phyloP scores from a whole-genome alignment of 2,329 filamentous ascomycete genomes.

The Neonectria coccinea region DNA sequence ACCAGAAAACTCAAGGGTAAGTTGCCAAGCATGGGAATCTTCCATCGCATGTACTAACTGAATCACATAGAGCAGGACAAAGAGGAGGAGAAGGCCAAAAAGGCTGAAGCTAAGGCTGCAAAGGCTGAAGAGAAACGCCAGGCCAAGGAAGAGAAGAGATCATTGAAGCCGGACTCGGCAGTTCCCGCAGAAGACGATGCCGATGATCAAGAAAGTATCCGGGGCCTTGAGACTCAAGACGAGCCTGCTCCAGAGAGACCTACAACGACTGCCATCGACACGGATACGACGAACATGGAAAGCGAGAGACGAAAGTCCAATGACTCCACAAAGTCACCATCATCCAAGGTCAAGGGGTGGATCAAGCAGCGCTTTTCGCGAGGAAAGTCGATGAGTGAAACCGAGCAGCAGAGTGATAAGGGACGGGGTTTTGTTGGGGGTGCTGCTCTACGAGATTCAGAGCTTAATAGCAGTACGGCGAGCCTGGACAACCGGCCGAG shows the following conservation, averaged over 20 bases:
- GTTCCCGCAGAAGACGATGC: slow-evolving; percentile 28
- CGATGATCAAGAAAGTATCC: slow-evolving; percentile 29
- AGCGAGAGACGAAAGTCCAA: slow-evolving; percentile 35
- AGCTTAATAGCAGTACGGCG: slow-evolving; percentile 58
- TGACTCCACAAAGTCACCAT: slow-evolving; percentile 48
- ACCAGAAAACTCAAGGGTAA: slow-evolving; percentile 70
- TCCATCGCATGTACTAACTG: slow-evolving; percentile 46
- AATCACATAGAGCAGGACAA: slow-evolving; percentile 58
- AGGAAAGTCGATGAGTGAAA: slow-evolving; percentile 55
- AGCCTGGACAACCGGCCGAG: slow-evolving; percentile 57
- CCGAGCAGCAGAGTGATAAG: slow-evolving; percentile 52
- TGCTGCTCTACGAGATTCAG: slow-evolving; percentile 57
- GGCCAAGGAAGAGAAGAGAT: slow-evolving; percentile 66
- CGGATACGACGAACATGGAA: slow-evolving; percentile 29
- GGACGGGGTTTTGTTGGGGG: slow-evolving; percentile 63
- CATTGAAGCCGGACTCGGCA: slow-evolving; percentile 46
- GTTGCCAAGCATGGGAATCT: slow-evolving; percentile 36
- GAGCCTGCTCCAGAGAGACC: slow-evolving; percentile 17
- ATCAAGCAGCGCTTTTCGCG: slow-evolving; percentile 65
- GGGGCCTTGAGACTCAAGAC: slow-evolving; percentile 26
- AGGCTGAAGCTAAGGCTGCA: slow-evolving; percentile 52
- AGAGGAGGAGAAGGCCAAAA: slow-evolving; percentile 51
- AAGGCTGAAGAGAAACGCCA: slow-evolving; percentile 66
- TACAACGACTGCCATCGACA: slow-evolving; percentile 28
- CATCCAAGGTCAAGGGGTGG: slow-evolving; percentile 64